These are phyloP conservation scores for Laburnicola sp. DNA, from an alignment of 2,329 filamentous ascomycete genomes.

Conservation along the genomic window DNA sequence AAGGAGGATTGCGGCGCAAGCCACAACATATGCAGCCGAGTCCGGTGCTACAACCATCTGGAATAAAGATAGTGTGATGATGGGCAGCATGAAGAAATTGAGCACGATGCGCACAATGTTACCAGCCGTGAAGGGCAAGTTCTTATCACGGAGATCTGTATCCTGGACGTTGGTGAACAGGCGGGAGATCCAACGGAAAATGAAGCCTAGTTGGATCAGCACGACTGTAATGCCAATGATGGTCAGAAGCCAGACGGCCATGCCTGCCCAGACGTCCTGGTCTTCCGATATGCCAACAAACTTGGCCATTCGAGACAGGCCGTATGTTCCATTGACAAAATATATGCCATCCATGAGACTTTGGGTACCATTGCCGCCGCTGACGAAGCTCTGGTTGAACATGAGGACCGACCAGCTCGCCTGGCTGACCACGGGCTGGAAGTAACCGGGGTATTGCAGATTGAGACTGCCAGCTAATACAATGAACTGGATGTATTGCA, in stretches of 20 bases:
- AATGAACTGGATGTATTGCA: slow-evolving; percentile 95
- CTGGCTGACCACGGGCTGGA: slow-evolving; percentile 87
- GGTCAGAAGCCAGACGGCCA: slow-evolving; percentile 86
- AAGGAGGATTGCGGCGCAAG: slow-evolving; percentile 73
- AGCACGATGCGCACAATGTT: slow-evolving; percentile 76
- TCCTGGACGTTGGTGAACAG: slow-evolving; percentile 71
- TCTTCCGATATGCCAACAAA: slow-evolving; percentile 76
- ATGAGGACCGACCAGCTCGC: slow-evolving; percentile 86
- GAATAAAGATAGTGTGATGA: slow-evolving; percentile 85
- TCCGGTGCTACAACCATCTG: slow-evolving; percentile 76
- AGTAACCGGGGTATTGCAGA: slow-evolving; percentile 89
- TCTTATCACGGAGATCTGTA: slow-evolving; percentile 88
- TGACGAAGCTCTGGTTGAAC: slow-evolving; percentile 90
- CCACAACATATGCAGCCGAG: slow-evolving; percentile 73
- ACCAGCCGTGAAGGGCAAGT: slow-evolving; percentile 73
- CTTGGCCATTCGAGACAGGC: slow-evolving; percentile 77
- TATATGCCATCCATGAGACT: slow-evolving; percentile 86
- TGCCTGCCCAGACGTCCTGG: slow-evolving; percentile 87
- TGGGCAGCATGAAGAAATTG: slow-evolving; percentile 88
- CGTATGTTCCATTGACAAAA: slow-evolving; percentile 73
- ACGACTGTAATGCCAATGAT: slow-evolving; percentile 70
- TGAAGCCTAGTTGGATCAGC: slow-evolving; percentile 76
- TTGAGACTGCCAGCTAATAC: slow-evolving; percentile 84
- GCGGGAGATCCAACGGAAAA: slow-evolving; percentile 74
- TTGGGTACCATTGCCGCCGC: slow-evolving; percentile 64